Base-by-base conservation (phyloP, 2,329 filamentous ascomycete genomes). In the Epichloe hybrida region DNA sequence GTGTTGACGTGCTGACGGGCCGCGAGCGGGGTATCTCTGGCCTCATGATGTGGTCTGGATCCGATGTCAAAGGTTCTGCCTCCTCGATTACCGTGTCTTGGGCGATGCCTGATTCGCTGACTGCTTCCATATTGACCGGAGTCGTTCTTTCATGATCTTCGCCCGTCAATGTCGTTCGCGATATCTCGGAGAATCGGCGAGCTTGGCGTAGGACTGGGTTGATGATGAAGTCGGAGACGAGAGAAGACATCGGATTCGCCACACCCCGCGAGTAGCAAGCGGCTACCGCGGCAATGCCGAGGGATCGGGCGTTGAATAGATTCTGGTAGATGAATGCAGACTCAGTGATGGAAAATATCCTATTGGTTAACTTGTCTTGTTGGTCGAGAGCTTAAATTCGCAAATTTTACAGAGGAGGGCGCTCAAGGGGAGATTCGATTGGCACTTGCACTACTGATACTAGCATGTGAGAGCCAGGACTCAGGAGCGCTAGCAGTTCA, bases 191-290 rank as follows among this genome's bases (percentile, higher is more conserved):
- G 61, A 84, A 77, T 55, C 79, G 77, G 55, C 79, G 77, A 59
- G 80, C 80, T 66, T 83, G 80, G 63, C 80, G 77, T 57, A 83
- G 67, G 59, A 83, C 79, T 52, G 81, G 80, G 55, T 81, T 81
- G 65, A 83, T 80, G 58, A 83, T 68, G 62, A 81, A 82, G 54
- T 82, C 77, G 60, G 79, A 76, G 50, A 84, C 79, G 59, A 83
- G 69, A 58, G 74, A 80, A 64, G 76, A 74, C 80, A 84, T 84
- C 61, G 58, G 57, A 54, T 40, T 52, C 49, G 54, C 54, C 49
- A 55, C 50, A 47, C 36, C 41, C 36, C 45, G 17, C 17, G 17
- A 17, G 21, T 27, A 41, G 44, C 20, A 39, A 38, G 17, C 48
- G 17, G 39, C 39, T 17, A 31, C 48, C n/a, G 48, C 48, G 34